Evolutionary conservation across 768 basidiomycete species (phyloP), one percentile per base, ranked within the genome.

Genomic region (Phylloporus rhodoxanthus): DNA sequence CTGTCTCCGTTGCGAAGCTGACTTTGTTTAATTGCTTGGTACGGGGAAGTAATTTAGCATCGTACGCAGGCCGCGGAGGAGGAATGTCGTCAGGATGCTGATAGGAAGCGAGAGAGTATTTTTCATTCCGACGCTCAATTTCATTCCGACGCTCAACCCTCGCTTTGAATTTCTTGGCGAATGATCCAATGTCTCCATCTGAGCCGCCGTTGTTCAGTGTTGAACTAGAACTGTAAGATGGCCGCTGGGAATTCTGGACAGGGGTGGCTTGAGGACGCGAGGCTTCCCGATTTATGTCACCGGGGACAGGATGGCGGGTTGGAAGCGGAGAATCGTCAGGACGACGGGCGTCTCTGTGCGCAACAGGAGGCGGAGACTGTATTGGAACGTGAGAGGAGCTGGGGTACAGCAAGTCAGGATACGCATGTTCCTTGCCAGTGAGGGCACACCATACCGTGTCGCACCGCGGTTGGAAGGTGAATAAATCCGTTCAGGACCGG

Each of bases 81-180:
- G 68, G 68, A 36, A 86, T 82, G 40, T 82, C 79, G 54, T 82
- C 75, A 9, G 82, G 81, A 53, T 84, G 81, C 43, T 73, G 68
- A 66, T 80, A 78, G 4, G 81, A 80, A 15, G 80, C 76, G 39
- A 81, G 61, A 1, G 78, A 72, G 49, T 71, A 78, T 59, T 67
- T 73, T 52, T 67, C 62, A 47, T 73, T 60, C n/a, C 61, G 49
- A 20, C 70, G 65, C 23, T 61, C 48, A 6, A 48, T 36, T 52
- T 54, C n/a, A n/a, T n/a, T n/a, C n/a, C n/a, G n/a, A n/a, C n/a
- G n/a, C n/a, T n/a, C 44, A 19, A 53, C 47, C 46, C 37, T 59
- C 10, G 52, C 9, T 13, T 32, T 29, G 19, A 59, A 46, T 5
- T 52, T 56, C 45, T 48, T 55, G 45, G 51, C 57, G 13, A 55